Evolutionary conservation across 192 early-diverging fungal species (phyloP), one percentile per base, ranked within the genome.

Genomic region (Gonapodya prolifera): DNA sequence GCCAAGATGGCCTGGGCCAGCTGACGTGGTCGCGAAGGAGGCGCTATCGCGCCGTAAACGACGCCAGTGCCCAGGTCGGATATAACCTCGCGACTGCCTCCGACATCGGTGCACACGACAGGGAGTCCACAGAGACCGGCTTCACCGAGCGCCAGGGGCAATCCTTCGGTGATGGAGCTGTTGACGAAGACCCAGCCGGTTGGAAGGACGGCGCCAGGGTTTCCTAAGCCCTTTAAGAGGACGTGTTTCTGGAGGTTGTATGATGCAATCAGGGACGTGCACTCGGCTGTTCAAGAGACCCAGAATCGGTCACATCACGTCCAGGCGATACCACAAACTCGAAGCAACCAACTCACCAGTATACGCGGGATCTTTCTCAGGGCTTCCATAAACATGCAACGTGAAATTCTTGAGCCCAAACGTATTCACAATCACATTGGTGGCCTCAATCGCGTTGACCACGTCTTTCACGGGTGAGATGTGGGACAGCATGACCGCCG

Each of bases 131-230:
- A 82, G 30, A 82, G 75, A 35, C 81, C 81, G 17, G 81, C 81
- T 69, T 82, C 81, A 30, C 81, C 81, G 33, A 82, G 70, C 13
- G 81, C 81, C 30, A 82, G 70, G 33, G 81, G 81, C n/a, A 82
- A 69, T 28, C 81, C 81, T 83, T 82, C 81, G 1, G 81, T 82
- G 34, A 82, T 84, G 1, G 83, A 85, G 30, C 83, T 85, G 70
- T 85, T 85, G 78, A 85, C 84, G 80, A 85, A 85, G 1, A 85
- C 77, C 81, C 81, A 86, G 29, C 84, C 84, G 0, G 84, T 81
- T 13, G 83, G 83, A 16, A 85, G 75, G 1, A 85, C 84, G 8
- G 35, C 77, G 2, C 83, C 77, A 0, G 84, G 83, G 70, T 35
- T 81, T 2, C 84, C 84, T n/a, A 85, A 75, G 8, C 84, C 84